Evolutionary conservation across 2,329 filamentous ascomycete genomes (phyloP).

Genomic region (Curvularia sp.): DNA sequence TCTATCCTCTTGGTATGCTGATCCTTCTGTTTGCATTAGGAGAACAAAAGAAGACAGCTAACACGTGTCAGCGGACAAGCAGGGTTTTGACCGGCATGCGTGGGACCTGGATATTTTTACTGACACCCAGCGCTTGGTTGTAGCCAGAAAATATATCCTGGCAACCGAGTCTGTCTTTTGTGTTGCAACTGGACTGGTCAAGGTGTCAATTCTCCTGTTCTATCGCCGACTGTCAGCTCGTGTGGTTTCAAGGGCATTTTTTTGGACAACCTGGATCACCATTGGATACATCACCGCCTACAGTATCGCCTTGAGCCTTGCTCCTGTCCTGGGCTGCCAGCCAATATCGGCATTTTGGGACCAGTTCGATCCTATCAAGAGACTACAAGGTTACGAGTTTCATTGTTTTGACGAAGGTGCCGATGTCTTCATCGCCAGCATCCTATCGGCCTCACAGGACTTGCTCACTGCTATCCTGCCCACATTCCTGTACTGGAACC

Average conservation of each 20-base stretch:
- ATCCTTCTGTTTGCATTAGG: not conserved
- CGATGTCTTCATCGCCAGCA: conserved; percentile 37
- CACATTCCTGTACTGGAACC: conserved; percentile 44
- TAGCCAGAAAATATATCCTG: conserved; percentile 40
- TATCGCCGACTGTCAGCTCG: conserved; percentile 41
- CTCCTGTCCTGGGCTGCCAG: conserved; percentile 40
- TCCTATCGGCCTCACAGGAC: conserved; percentile 41
- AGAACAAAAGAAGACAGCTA: conserved; percentile 5
- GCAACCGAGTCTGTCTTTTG: conserved; percentile 39
- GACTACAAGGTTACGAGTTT: conserved; percentile 34
- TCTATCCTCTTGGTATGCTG: conserved; percentile 31
- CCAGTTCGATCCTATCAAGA: conserved; percentile 29
- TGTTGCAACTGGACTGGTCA: conserved; percentile 39
- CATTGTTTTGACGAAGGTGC: conserved; percentile 45
- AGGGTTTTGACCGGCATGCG: conserved; percentile 36
- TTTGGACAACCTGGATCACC: conserved; percentile 35
- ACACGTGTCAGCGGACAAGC: conserved; percentile 23
- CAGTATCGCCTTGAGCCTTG: conserved; percentile 38
- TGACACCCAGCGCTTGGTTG: conserved; percentile 20
- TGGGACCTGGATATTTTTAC: conserved; percentile 35
- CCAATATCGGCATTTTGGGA: conserved; percentile 46
- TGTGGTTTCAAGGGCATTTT: conserved; percentile 35
- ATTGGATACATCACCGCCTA: conserved; percentile 40
- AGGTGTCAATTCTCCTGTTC: conserved; percentile 46
- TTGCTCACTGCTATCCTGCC: conserved; percentile 43